These are phyloP conservation scores for Monilinia fructigena DNA, from an alignment of 2,329 filamentous ascomycete genomes.

Conservation along the genomic window DNA sequence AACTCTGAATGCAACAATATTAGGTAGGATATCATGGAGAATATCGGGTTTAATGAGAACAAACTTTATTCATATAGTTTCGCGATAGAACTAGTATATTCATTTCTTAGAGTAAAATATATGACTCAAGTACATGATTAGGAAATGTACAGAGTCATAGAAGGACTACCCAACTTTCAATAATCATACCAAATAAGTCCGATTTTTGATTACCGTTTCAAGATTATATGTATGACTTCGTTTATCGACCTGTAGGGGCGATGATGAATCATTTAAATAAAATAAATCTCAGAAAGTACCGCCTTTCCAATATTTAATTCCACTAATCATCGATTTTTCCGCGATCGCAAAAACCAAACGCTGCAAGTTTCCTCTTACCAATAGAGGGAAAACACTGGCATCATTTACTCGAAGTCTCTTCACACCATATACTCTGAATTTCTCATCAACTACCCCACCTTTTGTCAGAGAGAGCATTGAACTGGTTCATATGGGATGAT, in stretches of 20 bases:
- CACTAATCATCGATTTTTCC: neutral
- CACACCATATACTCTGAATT: constrained; percentile 23
- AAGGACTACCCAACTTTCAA: neutral
- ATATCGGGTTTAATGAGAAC: neutral
- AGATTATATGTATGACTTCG: neutral
- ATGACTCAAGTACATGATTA: neutral
- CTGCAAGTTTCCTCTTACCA: constrained; percentile 19
- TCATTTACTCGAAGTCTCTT: constrained; percentile 17
- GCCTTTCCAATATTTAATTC: neutral
- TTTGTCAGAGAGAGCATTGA: constrained; percentile 1
- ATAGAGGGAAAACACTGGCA: constrained; percentile 20
- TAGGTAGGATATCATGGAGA: neutral
- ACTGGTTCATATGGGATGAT: constrained; percentile 23
- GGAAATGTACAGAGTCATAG: neutral
- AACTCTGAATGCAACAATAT: neutral
- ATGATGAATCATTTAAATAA: neutral
- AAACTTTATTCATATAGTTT: neutral
- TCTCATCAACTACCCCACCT: constrained; percentile 16
- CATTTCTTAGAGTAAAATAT: neutral
- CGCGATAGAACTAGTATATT: neutral
- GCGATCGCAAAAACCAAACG: constrained; percentile 21
- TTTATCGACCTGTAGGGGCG: neutral
- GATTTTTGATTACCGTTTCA: neutral
- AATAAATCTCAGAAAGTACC: neutral
- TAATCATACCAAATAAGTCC: neutral